Evolutionary conservation across 208 protist genomes (phyloP), one percentile per base, ranked within the genome.

Genomic region (Trichomonas gallinae): DNA sequence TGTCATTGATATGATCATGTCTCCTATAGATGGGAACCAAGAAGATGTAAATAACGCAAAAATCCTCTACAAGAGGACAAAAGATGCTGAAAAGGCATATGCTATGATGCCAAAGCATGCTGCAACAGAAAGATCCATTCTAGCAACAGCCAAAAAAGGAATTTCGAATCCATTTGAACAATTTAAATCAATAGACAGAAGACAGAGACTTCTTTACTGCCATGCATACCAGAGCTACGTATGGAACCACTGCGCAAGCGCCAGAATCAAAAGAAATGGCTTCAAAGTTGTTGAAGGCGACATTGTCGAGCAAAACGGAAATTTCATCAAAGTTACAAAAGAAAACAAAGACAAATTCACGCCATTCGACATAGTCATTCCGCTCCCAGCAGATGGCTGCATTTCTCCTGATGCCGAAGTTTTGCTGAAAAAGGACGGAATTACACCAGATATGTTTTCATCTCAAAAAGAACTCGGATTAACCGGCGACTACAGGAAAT

Each of bases 191-290:
- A 93, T 93, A 10, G 87, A 93, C 15, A 48, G 87, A 51, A 93
- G 44, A 51, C 87, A 93, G 36, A 23, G 87, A 93, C 42, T 93
- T 42, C 3, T 93, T 11, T 93, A 93, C 51, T 42, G 42, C 17
- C 87, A 93, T 51, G 40, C 87, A 36, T 93, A 93, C 46, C 87
- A 93, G 36, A 93, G 87, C 21, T 93, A 93, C 38, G 11, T 93
- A 38, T 93, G 87, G 87, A 93, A 93, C 38, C 87, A 93, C 46
- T 26, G 42, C 10, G 40, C 44, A 34, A 93, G 44, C 15, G 10
- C 11, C 8, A 34, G 87, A 51, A 38, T 48, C 4, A 34, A 93
- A 93, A 51, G 45, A 51, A 34, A 58, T 93, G 87, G 87, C 13
- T 48, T 26, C 34, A 9, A 48, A 58, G n/a, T 93, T 21, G 87